Evolutionary conservation across 495 filamentous ascomycete species (phyloP), one percentile per base, ranked within the genome.

Genomic region (Wilcoxina mikolae): DNA sequence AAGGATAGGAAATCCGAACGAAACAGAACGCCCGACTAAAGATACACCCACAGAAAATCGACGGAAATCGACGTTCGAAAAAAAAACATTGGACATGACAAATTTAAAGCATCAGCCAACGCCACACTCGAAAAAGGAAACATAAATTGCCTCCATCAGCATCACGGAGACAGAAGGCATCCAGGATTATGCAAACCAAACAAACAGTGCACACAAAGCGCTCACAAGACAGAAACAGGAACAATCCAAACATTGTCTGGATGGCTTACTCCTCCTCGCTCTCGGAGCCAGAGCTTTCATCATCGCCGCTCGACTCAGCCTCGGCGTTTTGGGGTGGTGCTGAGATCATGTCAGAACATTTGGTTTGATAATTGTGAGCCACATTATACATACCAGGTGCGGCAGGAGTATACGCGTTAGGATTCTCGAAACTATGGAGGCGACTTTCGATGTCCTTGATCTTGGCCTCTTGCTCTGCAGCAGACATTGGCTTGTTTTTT

Each of bases 401-500:
- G 46, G 61, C 59, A 20, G 60, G 60, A 17, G 39, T 44, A 25
- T 17, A 43, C n/a, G 28, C 9, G 12, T 22, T 39, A 45, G 63
- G 63, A 42, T 66, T 65, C 12, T 66, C 59, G 45, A 66, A 66
- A 29, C 46, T 56, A 12, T 61, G 53, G 12, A 66, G 50, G 23
- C 57, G 67, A 33, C 59, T 56, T 24, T 65, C 53, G 9, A 98
- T 78, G 68, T 84, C 77, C 50, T 80, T 76, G 65, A 98, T 94
- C 60, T 82, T 83, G 7, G 81, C 79, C 65, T 95, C 88, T 69
- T 98, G 91, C 69, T 98, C 90, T 20, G 70, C 73, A 68, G 88
- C 90, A 72, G 83, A 90, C 91, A 96, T 98, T 0, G 91, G 91
- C 74, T 95, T 96, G 71, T 98, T 95, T 76, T 98, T 98, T 73